Percentiles rank a stretch among this genome's conserved stretches.
Conservation (phyloP, 2,329 filamentous ascomycete genomes). For the Metarhizium rileyi region DNA sequence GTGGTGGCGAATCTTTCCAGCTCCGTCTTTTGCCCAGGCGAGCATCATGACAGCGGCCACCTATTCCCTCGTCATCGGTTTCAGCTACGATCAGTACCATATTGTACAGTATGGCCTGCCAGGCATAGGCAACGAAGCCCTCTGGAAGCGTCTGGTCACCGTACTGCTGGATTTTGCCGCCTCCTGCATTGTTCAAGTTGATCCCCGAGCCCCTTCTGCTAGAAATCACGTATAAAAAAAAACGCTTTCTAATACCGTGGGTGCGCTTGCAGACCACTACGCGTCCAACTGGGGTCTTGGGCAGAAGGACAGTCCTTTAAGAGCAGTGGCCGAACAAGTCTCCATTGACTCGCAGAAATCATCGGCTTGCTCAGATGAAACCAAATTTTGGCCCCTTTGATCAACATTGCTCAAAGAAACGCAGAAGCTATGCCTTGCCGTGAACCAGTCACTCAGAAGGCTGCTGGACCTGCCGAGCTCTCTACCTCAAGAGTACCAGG, state of each 20-base stretch:
- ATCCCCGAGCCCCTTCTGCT: slow-evolving; percentile 35
- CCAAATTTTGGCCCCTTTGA: slow-evolving; percentile 20
- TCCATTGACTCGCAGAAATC: slow-evolving; percentile 19
- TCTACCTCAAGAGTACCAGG: slow-evolving; percentile 29
- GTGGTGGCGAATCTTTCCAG: slow-evolving; percentile 24
- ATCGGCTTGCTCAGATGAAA: slow-evolving; percentile 19
- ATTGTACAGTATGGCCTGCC: slow-evolving; percentile 33
- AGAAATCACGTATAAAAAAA: slow-evolving; percentile 33
- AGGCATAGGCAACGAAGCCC: slow-evolving; percentile 34
- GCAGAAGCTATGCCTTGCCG: slow-evolving; percentile 18
- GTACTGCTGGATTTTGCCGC: slow-evolving; percentile 34
- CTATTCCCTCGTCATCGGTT: slow-evolving; percentile 32
- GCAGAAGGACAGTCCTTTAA: slow-evolving; percentile 19
- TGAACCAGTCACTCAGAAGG: slow-evolving; percentile 22
- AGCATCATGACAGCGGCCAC: slow-evolving; percentile 26
- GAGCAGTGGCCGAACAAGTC: slow-evolving; percentile 17
- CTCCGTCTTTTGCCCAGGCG: slow-evolving; percentile 17
- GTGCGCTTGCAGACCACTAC: slow-evolving; percentile 36
- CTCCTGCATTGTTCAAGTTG: slow-evolving; percentile 32
- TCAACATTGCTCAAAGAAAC: slow-evolving; percentile 18
- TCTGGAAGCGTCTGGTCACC: slow-evolving; percentile 34
- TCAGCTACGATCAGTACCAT: slow-evolving; percentile 35
- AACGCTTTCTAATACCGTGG: slow-evolving; percentile 31
- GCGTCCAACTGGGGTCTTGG: slow-evolving; percentile 33
- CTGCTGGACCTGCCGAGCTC: slow-evolving; percentile 22